phyloP scores from a whole-genome alignment of 2,329 filamentous ascomycete species.

The Ceratocystis lukuohia region DNA sequence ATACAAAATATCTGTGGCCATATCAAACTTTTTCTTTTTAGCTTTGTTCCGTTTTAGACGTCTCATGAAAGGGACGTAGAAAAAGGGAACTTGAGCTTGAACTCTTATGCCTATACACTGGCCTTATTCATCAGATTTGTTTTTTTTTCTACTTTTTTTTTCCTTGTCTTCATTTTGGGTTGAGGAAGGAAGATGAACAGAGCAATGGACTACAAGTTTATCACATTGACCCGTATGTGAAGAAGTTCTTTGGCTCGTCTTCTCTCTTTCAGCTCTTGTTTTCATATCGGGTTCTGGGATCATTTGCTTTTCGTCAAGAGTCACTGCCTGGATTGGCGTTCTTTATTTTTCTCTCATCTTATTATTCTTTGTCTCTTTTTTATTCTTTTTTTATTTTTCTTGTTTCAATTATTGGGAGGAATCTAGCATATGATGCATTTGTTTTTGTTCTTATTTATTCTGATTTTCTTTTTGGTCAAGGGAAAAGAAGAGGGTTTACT shows the following conservation, averaged over 20 bases:
- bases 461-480: neutral
- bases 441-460: neutral
- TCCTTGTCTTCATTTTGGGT: neutral
- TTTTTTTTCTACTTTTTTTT: neutral
- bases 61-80: neutral
- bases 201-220: neutral
- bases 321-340: neutral
- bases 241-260: neutral
- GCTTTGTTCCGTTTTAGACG: neutral
- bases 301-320: neutral
- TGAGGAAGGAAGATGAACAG: neutral
- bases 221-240: neutral
- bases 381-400: neutral
- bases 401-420: slow-evolving; percentile 1
- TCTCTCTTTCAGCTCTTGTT: neutral
- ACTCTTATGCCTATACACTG: neutral
- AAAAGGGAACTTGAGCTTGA: neutral
- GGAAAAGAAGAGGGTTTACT: too few relatives aligned
- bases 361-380: neutral
- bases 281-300: slow-evolving; percentile 2
- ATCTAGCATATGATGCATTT: slow-evolving; percentile 3
- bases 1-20: neutral
- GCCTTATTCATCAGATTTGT: neutral
- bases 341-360: neutral
- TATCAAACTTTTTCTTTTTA: neutral